Base-by-base conservation (phyloP, 225 moss, liverwort and hornwort genomes). In the Pleurozium schreberi region DNA sequence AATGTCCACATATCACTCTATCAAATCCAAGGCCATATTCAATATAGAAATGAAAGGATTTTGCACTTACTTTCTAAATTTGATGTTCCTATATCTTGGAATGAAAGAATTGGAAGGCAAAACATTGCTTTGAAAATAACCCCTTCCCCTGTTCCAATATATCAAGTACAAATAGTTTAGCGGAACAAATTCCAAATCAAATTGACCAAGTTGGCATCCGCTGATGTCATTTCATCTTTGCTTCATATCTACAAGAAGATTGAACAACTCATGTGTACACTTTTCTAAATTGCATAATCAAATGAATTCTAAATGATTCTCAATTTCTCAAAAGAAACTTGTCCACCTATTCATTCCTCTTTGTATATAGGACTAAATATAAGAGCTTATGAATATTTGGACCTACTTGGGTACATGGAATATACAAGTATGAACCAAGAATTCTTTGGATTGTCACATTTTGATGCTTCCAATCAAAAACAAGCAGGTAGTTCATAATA, bases 391-490 rank as follows among this genome's bases (percentile, higher is more conserved):
- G 5, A 27, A 79, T 16, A 36, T 6, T 57, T 9, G 25, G 7
- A 57, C 3, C 38, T 26, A 14, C 5, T 23, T 36, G 3, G 25
- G 2, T 15, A 10, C 6, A 55, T 78, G 1, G n/a, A 27, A 26
- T 26, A 17, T 15, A 4, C 9, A 55, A 55, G 25, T 25, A 16
- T 4, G 1, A 2, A 14, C 4, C 1, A 6, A 7, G 26, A 11
- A 4, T 16, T 79, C 1, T 55, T 25, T 57, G 11, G 1, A 57
- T 79, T 57, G 11, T 57, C 17, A 10, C 1, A 0, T n/a, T 55
- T 36, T n/a, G 7, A 79, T 57, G n/a, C 11, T 57, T 55, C 7
- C 17, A 57, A n/a, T n/a, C 3, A n/a, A 57, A 78, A 79, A 27
- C 2, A 50, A 49, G 4, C 26, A 38, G 16, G 8, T 36, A 12